phyloP scores from a whole-genome alignment of 2,329 filamentous ascomycete species.

The Periconia macrospinosa region DNA sequence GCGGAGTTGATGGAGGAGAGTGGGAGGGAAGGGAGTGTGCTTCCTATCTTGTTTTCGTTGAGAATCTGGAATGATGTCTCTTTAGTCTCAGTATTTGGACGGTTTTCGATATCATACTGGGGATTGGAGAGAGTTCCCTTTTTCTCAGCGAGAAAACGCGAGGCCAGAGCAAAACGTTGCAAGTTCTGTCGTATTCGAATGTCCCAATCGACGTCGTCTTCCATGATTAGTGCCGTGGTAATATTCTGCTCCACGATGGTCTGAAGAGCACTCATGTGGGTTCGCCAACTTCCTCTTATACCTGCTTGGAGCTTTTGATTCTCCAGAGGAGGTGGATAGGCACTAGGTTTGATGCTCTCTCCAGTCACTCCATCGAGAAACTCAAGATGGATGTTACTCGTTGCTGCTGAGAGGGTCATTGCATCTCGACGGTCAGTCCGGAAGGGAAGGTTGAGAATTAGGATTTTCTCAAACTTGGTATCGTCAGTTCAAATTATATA shows the following conservation, averaged over 20 bases:
- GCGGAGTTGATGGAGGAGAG: constrained; percentile 12
- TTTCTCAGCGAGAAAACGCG: constrained; percentile 24
- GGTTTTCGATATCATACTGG: constrained; percentile 18
- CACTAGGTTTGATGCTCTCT: constrained; percentile 27
- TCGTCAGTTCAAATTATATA: no score
- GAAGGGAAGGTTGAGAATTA: constrained; percentile 57
- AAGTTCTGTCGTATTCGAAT: constrained; percentile 31
- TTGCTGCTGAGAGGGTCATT: constrained; percentile 52
- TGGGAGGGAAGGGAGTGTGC: constrained; percentile 22
- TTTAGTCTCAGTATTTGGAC: constrained; percentile 26
- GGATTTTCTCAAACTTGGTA: constrained; percentile 56
- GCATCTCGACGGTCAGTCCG: constrained; percentile 58
- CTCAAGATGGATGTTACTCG: constrained; percentile 51
- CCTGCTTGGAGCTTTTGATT: constrained; percentile 30
- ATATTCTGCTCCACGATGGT: constrained; percentile 31
- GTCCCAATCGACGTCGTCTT: constrained; percentile 39
- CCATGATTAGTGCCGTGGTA: constrained; percentile 34
- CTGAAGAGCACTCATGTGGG: constrained; percentile 36
- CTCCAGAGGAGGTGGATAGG: constrained; percentile 31
- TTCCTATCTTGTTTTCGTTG: constrained; percentile 20
- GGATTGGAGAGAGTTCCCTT: constrained; percentile 12
- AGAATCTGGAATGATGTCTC: constrained; percentile 28
- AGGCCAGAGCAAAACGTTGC: constrained; percentile 32
- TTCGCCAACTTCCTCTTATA: constrained; percentile 34
- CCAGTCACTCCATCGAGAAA: constrained; percentile 55